Conservation (phyloP, 768 basidiomycete species). For the Pleurotus pulmonarius region DNA sequence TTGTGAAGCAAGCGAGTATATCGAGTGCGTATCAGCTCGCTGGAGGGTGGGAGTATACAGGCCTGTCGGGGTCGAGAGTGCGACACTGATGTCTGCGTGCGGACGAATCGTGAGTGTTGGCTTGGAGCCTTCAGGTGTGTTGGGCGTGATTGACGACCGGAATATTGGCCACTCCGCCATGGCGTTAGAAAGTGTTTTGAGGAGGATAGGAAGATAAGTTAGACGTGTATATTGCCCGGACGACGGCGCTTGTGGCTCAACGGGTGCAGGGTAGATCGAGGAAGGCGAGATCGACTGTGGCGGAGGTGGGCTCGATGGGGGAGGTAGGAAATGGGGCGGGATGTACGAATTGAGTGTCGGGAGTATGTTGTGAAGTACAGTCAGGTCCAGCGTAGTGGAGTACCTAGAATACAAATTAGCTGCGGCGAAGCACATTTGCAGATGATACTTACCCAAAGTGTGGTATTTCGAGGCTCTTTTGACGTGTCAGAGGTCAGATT, state of each 20-base stretch:
- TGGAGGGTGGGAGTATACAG: slow-evolving; percentile 78
- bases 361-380: slow-evolving; percentile 58
- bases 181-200: slow-evolving; percentile 76
- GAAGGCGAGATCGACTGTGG: slow-evolving; percentile 33
- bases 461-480: slow-evolving; percentile 78
- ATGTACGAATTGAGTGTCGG: slow-evolving; percentile 68
- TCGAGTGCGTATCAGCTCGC: slow-evolving; percentile 46
- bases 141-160: slow-evolving; percentile 65
- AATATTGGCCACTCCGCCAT: slow-evolving; percentile 87
- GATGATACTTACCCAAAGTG: slow-evolving; percentile 63
- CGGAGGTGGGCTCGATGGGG: slow-evolving; percentile 14
- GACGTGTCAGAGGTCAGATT: not conserved
- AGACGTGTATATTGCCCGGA: slow-evolving; percentile 58
- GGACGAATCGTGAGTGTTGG: slow-evolving; percentile 73
- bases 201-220: slow-evolving; percentile 79
- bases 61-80: slow-evolving; percentile 76
- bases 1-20: slow-evolving; percentile 59
- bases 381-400: slow-evolving; percentile 72
- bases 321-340: slow-evolving; percentile 47
- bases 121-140: slow-evolving; percentile 31
- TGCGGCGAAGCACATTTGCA: too few species aligned
- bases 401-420: slow-evolving; percentile 39
- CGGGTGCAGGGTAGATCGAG: slow-evolving; percentile 33
- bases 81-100: slow-evolving; percentile 70
- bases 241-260: slow-evolving; percentile 40